Evolutionary conservation across 805 yeast genomes (phyloP).

Genomic region (Metahyphopichia silvanorum): DNA sequence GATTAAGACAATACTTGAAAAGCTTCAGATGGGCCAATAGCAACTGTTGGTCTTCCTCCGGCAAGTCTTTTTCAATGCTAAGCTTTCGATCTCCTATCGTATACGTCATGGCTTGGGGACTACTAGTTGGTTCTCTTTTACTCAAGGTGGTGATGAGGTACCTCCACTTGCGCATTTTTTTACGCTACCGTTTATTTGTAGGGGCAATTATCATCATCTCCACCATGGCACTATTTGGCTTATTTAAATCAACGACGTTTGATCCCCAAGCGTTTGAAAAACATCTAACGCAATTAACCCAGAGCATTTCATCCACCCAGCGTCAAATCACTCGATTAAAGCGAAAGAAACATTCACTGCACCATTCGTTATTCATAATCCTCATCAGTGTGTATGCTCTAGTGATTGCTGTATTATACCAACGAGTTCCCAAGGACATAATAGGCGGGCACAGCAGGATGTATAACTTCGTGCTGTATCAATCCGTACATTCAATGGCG

Average conservation of each 20-base stretch:
- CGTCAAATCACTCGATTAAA: constrained; percentile 21
- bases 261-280: constrained; percentile 31
- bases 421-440: constrained; percentile 11
- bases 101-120: constrained; percentile 39
- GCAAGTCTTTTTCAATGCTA: no score
- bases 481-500: constrained; percentile 14
- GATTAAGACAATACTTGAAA: constrained; percentile 32
- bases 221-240: constrained; percentile 27
- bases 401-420: constrained; percentile 18
- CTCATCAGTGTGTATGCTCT: constrained; percentile 18
- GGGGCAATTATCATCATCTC: no score
- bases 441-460: constrained; percentile 13
- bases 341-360: constrained; percentile 10
- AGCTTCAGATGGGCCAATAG: constrained; percentile 25
- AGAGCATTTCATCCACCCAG: constrained; percentile 22
- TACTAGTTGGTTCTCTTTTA: not conserved
- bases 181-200: no score
- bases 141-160: no score
- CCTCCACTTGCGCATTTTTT: no score
- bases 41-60: constrained; percentile 23
- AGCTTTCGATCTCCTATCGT: constrained; percentile 32
- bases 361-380: constrained; percentile 13
- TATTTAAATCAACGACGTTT: constrained; percentile 22
- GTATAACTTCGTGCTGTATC: constrained; percentile 22
- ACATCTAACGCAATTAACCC: constrained; percentile 27